phyloP scores from a whole-genome alignment of 108 stramenopile species.

The Cyclotella atomus region DNA sequence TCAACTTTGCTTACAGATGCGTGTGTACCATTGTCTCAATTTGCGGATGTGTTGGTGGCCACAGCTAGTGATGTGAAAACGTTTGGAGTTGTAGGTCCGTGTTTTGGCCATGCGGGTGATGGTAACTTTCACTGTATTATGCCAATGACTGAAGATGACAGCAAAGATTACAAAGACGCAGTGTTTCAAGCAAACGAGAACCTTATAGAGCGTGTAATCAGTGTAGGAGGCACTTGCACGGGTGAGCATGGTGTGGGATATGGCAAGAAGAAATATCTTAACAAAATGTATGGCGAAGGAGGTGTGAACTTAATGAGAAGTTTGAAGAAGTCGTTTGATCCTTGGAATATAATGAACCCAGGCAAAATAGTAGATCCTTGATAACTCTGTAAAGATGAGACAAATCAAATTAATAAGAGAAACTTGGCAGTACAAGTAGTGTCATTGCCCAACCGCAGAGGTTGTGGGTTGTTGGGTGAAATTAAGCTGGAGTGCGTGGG shows the following conservation, averaged over 20 bases:
- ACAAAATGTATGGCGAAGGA: conserved; percentile 80
- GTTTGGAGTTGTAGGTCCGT: conserved; percentile 78
- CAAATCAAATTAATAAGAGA: no score
- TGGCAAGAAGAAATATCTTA: conserved; percentile 90
- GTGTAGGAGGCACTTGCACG: conserved; percentile 93
- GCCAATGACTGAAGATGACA: conserved; percentile 68
- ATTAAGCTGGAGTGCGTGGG: no score
- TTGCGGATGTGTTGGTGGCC: conserved; percentile 80
- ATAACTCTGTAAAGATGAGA: neutral
- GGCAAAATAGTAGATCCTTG: conserved; percentile 80
- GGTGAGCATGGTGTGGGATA: conserved; percentile 97
- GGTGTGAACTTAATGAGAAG: conserved; percentile 85
- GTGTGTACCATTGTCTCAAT: conserved; percentile 91
- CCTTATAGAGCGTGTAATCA: conserved; percentile 68
- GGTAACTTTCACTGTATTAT: conserved; percentile 97
- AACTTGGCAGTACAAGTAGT: no score
- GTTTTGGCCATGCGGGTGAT: conserved; percentile 97
- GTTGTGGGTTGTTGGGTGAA: no score
- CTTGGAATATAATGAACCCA: conserved; percentile 91
- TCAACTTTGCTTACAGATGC: conserved; percentile 85
- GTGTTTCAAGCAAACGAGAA: conserved; percentile 69
- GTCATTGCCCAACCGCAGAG: no score
- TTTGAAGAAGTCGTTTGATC: conserved; percentile 91
- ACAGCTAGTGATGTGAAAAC: conserved; percentile 73
- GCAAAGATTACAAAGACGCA: conserved; percentile 68